phyloP scores from a whole-genome alignment of 2,329 filamentous ascomycete species.

The Magnaporthiopsis rhizophila region DNA sequence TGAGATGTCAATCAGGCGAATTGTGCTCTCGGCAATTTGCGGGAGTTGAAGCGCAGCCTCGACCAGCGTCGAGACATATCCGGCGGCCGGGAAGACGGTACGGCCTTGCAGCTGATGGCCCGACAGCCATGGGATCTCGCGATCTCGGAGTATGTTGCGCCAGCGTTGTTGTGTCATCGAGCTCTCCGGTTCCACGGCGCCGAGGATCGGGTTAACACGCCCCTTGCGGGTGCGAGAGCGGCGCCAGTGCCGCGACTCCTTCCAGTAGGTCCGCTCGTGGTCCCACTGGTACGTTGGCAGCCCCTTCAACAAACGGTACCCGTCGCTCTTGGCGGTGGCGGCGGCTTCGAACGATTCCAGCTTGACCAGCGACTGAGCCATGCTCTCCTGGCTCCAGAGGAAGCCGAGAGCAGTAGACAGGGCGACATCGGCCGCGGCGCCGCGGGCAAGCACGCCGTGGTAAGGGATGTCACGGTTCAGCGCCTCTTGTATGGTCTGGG shows the following conservation, averaged over 20 bases:
- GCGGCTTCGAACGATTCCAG: constrained; percentile 20
- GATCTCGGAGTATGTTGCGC: constrained; percentile 16
- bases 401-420: not conserved
- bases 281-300: constrained; percentile 11
- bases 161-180: constrained; percentile 19
- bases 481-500: constrained; percentile 23
- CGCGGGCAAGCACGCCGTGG: not conserved
- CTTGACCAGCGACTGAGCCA: constrained; percentile 6
- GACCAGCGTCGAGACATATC: not conserved
- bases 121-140: constrained; percentile 28
- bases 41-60: constrained; percentile 3
- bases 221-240: not conserved
- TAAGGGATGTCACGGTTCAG: not conserved
- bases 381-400: constrained; percentile 9
- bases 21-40: not conserved
- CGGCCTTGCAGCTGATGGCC: constrained; percentile 28
- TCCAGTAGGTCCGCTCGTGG: constrained; percentile 2
- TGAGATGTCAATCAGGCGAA: not conserved
- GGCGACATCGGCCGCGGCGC: not conserved
- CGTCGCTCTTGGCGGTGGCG: not conserved
- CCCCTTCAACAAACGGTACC: not conserved
- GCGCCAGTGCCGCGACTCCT: constrained; percentile 9
- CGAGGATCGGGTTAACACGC: constrained; percentile 11
- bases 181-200: constrained; percentile 3
- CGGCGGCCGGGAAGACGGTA: constrained; percentile 27